phyloP scores from a whole-genome alignment of 192 early-diverging fungal species.

The Powellomyces hirtus region DNA sequence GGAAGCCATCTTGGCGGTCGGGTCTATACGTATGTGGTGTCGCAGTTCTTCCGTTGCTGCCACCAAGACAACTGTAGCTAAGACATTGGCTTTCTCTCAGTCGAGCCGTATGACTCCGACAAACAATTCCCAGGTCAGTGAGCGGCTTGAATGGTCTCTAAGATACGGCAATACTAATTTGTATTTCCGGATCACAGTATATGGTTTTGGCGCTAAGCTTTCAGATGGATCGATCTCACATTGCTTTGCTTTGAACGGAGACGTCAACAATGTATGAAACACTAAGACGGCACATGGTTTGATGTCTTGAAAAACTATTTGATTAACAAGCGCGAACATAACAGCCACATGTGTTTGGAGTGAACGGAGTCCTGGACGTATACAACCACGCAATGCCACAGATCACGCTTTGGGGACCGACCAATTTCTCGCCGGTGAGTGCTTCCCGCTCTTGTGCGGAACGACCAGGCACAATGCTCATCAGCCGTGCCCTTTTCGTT shows the following conservation, averaged over 20 bases:
- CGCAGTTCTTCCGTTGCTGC: no score
- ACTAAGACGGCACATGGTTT: neutral
- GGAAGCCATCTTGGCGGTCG: slow-evolving; percentile 47
- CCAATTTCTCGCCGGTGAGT: slow-evolving; percentile 53
- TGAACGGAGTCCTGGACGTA: slow-evolving; percentile 45
- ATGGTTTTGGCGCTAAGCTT: slow-evolving; percentile 56
- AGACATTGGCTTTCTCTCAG: neutral
- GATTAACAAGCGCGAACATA: no score
- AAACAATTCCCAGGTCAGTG: slow-evolving; percentile 36
- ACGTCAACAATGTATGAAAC: neutral
- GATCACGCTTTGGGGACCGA: slow-evolving; percentile 49
- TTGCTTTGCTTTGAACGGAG: slow-evolving; percentile 42
- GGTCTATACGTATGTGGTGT: slow-evolving; percentile 30
- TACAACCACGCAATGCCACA: slow-evolving; percentile 40
- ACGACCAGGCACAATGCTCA: neutral
- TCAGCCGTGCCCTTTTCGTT: no score
- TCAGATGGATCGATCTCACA: slow-evolving; percentile 40
- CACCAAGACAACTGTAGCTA: no score
- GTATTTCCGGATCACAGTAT: no score
- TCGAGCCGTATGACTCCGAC: slow-evolving; percentile 51
- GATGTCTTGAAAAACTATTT: neutral
- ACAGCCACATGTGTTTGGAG: slow-evolving; percentile 53
- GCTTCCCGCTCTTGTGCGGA: no score
- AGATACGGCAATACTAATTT: neutral
- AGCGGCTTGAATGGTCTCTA: neutral